Conservation (phyloP, 2,329 filamentous ascomycete genomes). For the Aspergillus novoparasiticus region DNA sequence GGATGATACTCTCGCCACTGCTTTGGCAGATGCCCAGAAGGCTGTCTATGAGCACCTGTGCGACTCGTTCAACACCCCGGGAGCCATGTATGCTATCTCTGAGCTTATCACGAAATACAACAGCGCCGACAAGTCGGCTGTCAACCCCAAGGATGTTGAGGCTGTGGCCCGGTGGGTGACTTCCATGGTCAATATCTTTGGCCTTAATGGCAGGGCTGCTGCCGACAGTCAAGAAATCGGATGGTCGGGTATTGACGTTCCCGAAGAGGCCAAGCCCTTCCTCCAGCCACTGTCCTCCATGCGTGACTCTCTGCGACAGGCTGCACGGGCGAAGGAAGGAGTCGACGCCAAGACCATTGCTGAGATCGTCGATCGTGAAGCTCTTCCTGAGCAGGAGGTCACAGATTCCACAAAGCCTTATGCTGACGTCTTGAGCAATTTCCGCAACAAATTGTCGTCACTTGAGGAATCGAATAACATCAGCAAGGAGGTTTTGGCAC, state of each 20-base stretch:
- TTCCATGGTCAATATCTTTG: slow-evolving; percentile 80
- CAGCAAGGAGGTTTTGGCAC: slow-evolving; percentile 71
- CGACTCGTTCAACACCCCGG: slow-evolving; percentile 86
- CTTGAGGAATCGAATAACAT: slow-evolving; percentile 52
- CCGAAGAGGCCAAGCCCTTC: slow-evolving; percentile 60
- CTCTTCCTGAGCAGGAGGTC: slow-evolving; percentile 21
- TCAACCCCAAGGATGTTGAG: slow-evolving; percentile 53
- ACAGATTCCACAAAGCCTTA: slow-evolving; percentile 46
- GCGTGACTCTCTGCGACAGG: slow-evolving; percentile 60
- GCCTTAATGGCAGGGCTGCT: slow-evolving; percentile 57
- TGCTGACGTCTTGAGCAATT: slow-evolving; percentile 48
- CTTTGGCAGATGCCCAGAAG: slow-evolving; percentile 57
- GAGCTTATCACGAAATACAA: slow-evolving; percentile 80
- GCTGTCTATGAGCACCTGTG: slow-evolving; percentile 67
- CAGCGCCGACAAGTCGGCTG: slow-evolving; percentile 47
- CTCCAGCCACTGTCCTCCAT: slow-evolving; percentile 62
- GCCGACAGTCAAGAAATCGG: slow-evolving; percentile 53
- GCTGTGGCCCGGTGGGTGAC: slow-evolving; percentile 77
- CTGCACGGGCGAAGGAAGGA: slow-evolving; percentile 53
- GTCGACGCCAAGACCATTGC: slow-evolving; percentile 43
- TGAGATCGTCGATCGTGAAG: slow-evolving; percentile 40
- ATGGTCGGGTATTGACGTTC: slow-evolving; percentile 68
- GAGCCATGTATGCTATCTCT: slow-evolving; percentile 75
- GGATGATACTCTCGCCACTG: slow-evolving; percentile 45
- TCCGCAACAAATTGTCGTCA: slow-evolving; percentile 44